Percentiles rank a stretch among this genome's conserved stretches.
Evolutionary conservation across 176 grass and related monocot genomes (phyloP).

Genomic region (Hsuehochloa calcarea): DNA sequence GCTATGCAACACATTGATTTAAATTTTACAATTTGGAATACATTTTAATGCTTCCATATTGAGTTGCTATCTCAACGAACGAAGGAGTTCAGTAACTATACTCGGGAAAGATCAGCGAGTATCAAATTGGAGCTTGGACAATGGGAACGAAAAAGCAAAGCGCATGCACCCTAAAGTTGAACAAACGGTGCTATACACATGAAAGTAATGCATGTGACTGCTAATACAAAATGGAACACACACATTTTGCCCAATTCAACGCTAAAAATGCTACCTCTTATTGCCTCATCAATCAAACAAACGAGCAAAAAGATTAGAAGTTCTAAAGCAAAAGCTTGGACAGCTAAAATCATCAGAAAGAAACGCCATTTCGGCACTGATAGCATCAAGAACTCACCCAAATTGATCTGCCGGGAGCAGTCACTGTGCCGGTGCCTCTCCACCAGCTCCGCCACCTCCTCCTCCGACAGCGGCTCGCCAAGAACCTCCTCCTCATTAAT

Average conservation of each 20-base stretch:
- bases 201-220: not conserved
- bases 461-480: slow-evolving; percentile 45
- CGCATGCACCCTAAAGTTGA: no score
- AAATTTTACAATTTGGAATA: not conserved
- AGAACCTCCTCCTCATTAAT: slow-evolving; percentile 33
- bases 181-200: not conserved
- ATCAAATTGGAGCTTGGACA: no score
- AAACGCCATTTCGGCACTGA: not conserved
- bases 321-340: not conserved
- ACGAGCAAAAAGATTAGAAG: no score
- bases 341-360: not conserved
- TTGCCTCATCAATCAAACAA: not conserved
- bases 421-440: slow-evolving; percentile 60
- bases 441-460: slow-evolving; percentile 49
- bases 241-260: not conserved
- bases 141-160: no score
- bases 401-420: slow-evolving; percentile 66
- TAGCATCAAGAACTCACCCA: slow-evolving; percentile 31
- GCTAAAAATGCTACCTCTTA: not conserved
- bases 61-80: not conserved
- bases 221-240: not conserved
- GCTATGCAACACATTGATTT: not conserved
- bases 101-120: no score
- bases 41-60: not conserved
- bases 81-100: no score